These are phyloP conservation scores for Ceratopteris richardii DNA, from an alignment of 75 land plant genomes.

Conservation along the genomic window DNA sequence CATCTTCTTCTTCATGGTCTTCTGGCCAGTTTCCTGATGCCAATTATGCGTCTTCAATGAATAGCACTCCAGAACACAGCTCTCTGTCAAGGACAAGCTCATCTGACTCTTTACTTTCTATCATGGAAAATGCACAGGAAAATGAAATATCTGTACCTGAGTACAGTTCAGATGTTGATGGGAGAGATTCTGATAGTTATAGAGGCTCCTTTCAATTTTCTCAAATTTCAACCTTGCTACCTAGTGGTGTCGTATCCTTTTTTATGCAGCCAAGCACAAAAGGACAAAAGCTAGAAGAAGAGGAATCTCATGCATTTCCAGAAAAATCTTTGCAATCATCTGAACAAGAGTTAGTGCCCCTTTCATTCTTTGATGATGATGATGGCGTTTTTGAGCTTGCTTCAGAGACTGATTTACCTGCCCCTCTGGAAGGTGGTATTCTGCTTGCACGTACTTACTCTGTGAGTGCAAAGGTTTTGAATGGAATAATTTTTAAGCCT, in stretches of 20 bases:
- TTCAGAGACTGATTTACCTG: slow-evolving; percentile 31
- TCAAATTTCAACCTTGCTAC: not conserved
- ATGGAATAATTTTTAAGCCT: slow-evolving; percentile 47
- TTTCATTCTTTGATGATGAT: slow-evolving; percentile 26
- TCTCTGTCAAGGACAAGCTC: not conserved
- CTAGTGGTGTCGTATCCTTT: not conserved
- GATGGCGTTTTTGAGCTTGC: slow-evolving; percentile 12
- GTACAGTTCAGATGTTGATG: not conserved
- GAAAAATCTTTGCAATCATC: slow-evolving; percentile 2
- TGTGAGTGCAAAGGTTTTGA: slow-evolving; percentile 32
- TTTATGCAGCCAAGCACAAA: not conserved
- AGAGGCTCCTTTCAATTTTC: not conserved
- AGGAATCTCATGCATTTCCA: not conserved
- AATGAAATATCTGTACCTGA: not conserved
- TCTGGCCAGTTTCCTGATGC: not conserved
- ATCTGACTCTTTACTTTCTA: not conserved
- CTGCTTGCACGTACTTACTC: slow-evolving; percentile 46
- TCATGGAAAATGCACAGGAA: not conserved
- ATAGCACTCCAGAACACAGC: not conserved
- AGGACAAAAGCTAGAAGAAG: not conserved
- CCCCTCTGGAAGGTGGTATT: slow-evolving; percentile 60
- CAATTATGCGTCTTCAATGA: not conserved
- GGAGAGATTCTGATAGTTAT: not conserved
- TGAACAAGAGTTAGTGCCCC: slow-evolving; percentile 7
- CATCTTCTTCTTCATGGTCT: not conserved